These are phyloP conservation scores for Ophiostoma tasmaniense DNA, from an alignment of 2,329 filamentous ascomycete genomes.

Conservation along the genomic window DNA sequence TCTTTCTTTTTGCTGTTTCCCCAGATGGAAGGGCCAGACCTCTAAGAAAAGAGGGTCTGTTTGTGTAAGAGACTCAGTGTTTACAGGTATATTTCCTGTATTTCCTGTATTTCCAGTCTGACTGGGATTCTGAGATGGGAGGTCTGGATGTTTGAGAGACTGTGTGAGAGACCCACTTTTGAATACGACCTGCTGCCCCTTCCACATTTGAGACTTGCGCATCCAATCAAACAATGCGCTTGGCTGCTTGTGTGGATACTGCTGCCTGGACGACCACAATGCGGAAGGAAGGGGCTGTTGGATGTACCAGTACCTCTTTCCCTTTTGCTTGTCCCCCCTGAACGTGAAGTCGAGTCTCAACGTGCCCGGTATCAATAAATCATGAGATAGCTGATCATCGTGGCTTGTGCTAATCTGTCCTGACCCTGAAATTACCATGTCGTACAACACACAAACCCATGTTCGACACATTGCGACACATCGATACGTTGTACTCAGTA, in stretches of 20 bases:
- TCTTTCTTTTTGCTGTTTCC: neutral
- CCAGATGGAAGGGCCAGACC: slow-evolving; percentile 1
- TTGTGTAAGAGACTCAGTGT: slow-evolving; percentile 1
- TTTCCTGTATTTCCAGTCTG: neutral
- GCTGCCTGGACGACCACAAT: slow-evolving; percentile 2
- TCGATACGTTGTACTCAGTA: no score
- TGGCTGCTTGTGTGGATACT: neutral
- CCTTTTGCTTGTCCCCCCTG: neutral
- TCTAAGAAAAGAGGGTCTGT: slow-evolving; percentile 1
- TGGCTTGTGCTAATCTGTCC: neutral
- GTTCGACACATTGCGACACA: neutral
- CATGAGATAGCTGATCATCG: neutral
- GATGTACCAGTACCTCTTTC: slow-evolving; percentile 6
- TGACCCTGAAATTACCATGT: neutral
- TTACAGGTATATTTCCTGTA: neutral
- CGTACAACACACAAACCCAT: neutral
- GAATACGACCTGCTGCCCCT: neutral
- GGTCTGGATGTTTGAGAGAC: neutral
- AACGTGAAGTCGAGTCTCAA: neutral
- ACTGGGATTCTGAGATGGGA: no score
- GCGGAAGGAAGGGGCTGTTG: neutral
- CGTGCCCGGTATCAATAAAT: neutral
- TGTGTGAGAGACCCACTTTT: neutral
- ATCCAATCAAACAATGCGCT: slow-evolving; percentile 14
- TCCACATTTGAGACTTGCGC: slow-evolving; percentile 8